Evolutionary conservation across 1,139 yeast genomes (phyloP).

Genomic region (Casaregolazyma suthepensis): DNA sequence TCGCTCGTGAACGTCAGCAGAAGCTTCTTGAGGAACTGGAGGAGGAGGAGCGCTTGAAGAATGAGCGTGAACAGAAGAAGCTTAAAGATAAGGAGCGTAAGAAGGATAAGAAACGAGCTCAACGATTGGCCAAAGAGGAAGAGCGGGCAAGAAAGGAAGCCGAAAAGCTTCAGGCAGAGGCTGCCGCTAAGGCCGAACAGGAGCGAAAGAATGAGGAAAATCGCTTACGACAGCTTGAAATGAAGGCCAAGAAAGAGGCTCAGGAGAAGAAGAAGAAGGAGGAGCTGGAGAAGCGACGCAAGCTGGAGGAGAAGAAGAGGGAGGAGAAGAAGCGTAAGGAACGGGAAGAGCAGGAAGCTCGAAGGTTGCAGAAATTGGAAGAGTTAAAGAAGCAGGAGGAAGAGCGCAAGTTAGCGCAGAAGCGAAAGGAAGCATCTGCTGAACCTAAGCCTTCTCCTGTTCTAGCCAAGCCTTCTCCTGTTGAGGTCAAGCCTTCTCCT

Average conservation of each 20-base stretch:
- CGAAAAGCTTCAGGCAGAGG: slow-evolving; percentile 47
- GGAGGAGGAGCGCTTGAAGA: slow-evolving; percentile 63
- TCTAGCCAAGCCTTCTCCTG: not conserved
- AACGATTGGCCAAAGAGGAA: slow-evolving; percentile 69
- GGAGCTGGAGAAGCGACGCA: slow-evolving; percentile 28
- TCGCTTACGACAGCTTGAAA: slow-evolving; percentile 47
- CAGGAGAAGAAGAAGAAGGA: slow-evolving; percentile 35
- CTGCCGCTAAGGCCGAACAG: slow-evolving; percentile 38
- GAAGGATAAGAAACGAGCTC: slow-evolving; percentile 67
- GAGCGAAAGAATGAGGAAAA: slow-evolving; percentile 53
- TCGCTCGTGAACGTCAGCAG: slow-evolving; percentile 68
- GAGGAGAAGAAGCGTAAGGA: slow-evolving; percentile 39
- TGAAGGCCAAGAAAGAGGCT: slow-evolving; percentile 41
- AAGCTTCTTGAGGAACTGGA: slow-evolving; percentile 72
- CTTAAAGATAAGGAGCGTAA: slow-evolving; percentile 68
- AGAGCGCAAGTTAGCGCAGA: slow-evolving; percentile 1
- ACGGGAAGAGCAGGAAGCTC: slow-evolving; percentile 40
- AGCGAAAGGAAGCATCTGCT: not conserved
- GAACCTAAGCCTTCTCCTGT: not conserved
- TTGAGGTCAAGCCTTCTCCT: not conserved
- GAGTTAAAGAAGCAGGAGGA: slow-evolving; percentile 17
- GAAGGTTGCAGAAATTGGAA: slow-evolving; percentile 35
- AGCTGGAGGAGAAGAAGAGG: slow-evolving; percentile 41
- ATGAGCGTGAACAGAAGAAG: slow-evolving; percentile 67
- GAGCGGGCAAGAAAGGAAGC: slow-evolving; percentile 58